Percentiles rank a stretch among this genome's conserved stretches.
These are phyloP conservation scores for Juglanconis sp. DNA, from an alignment of 2,329 filamentous ascomycete species.

Conservation along the genomic window DNA sequence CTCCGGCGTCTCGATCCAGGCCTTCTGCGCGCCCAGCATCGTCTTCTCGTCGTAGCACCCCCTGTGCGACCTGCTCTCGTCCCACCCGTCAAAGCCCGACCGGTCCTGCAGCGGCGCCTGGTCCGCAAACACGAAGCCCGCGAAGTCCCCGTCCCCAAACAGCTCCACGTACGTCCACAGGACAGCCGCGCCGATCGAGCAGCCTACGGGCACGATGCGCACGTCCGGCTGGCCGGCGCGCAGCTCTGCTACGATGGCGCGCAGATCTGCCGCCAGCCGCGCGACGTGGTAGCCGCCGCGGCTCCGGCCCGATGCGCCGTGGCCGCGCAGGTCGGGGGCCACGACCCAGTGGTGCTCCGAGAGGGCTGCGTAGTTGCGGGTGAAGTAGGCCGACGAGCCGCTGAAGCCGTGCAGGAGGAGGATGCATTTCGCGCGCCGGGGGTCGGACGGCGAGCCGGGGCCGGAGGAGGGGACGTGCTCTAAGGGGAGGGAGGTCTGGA, in stretches of 20 bases:
- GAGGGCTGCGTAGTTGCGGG: constrained; percentile 30
- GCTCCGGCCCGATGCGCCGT: constrained; percentile 31
- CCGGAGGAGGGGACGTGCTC: constrained; percentile 3
- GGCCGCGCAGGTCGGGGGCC: constrained; percentile 37
- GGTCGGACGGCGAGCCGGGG: constrained; percentile 9
- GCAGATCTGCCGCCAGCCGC: constrained; percentile 36
- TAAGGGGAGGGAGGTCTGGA: constrained; percentile 33
- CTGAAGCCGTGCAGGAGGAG: constrained; percentile 40
- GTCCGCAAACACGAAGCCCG: constrained; percentile 36
- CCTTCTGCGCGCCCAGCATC: constrained; percentile 30
- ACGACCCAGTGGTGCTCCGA: constrained; percentile 32
- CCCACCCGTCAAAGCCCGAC: constrained; percentile 30
- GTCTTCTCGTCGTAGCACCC: constrained; percentile 37
- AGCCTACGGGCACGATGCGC: constrained; percentile 33
- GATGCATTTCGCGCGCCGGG: constrained; percentile 25
- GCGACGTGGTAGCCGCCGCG: constrained; percentile 38
- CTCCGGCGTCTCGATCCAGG: constrained; percentile 22
- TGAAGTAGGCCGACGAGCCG: constrained; percentile 37
- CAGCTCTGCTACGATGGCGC: constrained; percentile 29
- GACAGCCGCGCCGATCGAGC: constrained; percentile 39
- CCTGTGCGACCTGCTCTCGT: constrained; percentile 27
- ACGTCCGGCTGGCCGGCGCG: constrained; percentile 8
- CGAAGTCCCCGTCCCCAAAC: constrained; percentile 30
- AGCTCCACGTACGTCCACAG: constrained; percentile 40
- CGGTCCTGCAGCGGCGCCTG: constrained; percentile 40